A percentile compares a stretch with the other conserved stretches of the same genome.
Conservation (phyloP, 768 basidiomycete genomes). For the Podaxis rugospora region DNA sequence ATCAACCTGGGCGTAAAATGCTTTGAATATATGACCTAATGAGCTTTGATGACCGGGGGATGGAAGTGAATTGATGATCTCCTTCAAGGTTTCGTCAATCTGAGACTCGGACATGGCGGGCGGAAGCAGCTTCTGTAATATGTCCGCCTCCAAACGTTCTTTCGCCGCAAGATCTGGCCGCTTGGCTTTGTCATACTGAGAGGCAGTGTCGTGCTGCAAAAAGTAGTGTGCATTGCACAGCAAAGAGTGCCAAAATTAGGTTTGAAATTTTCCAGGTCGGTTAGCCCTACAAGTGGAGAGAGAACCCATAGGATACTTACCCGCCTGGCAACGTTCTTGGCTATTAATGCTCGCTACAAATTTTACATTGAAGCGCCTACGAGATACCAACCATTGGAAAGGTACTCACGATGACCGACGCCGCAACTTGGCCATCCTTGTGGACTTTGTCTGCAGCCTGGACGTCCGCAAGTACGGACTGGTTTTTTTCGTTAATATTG, state of each 20-base stretch:
- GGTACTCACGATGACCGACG: conserved; percentile 40
- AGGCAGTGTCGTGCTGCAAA: conserved; percentile 52
- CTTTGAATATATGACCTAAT: conserved; percentile 53
- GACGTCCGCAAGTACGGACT: conserved; percentile 70
- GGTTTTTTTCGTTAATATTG: not conserved
- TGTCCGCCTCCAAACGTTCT: conserved; percentile 51
- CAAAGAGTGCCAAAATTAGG: not conserved
- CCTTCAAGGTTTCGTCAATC: conserved; percentile 47
- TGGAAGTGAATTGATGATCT: conserved; percentile 31
- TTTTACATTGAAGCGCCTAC: not conserved
- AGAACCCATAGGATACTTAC: conserved; percentile 33
- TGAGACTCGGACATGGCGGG: conserved; percentile 52
- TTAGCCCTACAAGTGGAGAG: not conserved
- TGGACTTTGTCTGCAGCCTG: conserved; percentile 61
- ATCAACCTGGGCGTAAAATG: conserved; percentile 60
- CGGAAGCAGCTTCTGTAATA: conserved; percentile 55
- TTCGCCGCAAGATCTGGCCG: conserved; percentile 63
- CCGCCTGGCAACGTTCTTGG: conserved; percentile 53
- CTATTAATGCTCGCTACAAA: conserved; percentile 38
- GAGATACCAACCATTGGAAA: not conserved
- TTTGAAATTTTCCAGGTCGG: not conserved
- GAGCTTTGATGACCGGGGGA: conserved; percentile 26
- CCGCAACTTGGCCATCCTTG: conserved; percentile 31
- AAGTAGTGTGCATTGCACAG: not conserved
- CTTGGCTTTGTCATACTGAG: conserved; percentile 51